Base-by-base conservation (phyloP, 2,329 filamentous ascomycete species). In the Aspergillus sp. region DNA sequence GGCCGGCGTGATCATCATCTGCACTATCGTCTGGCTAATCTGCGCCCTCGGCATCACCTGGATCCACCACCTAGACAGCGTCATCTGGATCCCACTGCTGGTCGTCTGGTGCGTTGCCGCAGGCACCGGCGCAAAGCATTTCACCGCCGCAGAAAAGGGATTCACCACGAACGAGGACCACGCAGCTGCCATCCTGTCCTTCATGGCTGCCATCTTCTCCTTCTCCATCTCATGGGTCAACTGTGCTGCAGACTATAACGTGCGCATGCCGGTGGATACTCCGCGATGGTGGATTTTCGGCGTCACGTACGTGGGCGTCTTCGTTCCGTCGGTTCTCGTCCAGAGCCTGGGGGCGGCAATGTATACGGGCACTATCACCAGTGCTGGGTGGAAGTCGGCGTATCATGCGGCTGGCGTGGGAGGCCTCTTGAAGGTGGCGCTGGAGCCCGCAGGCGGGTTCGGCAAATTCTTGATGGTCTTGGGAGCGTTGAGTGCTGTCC, bases 151-250 rank as follows among this genome's bases (percentile, higher is more conserved):
- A 40, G 56, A 60, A 29, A 57, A 57, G 28, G 54, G 49, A 33
- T 35, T 42, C 48, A 55, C 35, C 47, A 36, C 54, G n/a, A 54
- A 57, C n/a, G 46, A 61, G 3, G 53, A 65, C 33, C 62, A 61
- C 27, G 65, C 63, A 29, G 64, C 63, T 5, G 52, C 64, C 5
- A 56, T 64, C 3, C 54, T 68, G 19, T 62, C 59, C 2, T 67
- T 64, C 47, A 65, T 66, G 48, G 64, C 65, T 2, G 55, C 63
- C 26, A 64, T 67, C 5, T 67, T 67, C 45, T 64, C 61, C 5
- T 68, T 68, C 43, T 62, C 64, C 0, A 61, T 65, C 1, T 66
- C 62, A 2, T 68, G 64, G 64, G 57, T 66, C 35, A 66, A 68
- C 30, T 67, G 63, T 35, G 63, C 65, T 5, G 61, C 63, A 0